A percentile compares a stretch with the other conserved stretches of the same genome.
phyloP scores from a whole-genome alignment of 129 eudicot genomes.

The Lactuca sativa region DNA sequence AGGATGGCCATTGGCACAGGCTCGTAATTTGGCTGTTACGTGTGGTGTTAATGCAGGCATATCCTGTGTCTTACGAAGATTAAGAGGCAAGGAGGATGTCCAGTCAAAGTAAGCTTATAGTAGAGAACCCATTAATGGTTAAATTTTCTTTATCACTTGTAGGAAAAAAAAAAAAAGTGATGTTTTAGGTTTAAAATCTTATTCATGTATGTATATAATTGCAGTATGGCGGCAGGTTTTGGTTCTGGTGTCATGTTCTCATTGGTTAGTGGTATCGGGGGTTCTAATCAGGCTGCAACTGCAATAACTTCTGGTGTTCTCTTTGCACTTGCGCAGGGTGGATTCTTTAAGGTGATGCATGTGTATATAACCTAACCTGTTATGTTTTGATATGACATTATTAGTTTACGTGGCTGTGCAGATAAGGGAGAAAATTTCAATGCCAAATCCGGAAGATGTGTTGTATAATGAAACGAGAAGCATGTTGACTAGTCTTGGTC shows the following conservation, averaged over 20 bases:
- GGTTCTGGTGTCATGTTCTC: conserved; percentile 84
- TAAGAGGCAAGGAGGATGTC: conserved; percentile 83
- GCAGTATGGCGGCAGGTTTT: conserved; percentile 85
- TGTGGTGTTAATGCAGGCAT: conserved; percentile 80
- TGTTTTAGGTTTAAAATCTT: neutral
- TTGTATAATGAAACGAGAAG: conserved; percentile 54
- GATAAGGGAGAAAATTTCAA: conserved; percentile 63
- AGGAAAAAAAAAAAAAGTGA: no score
- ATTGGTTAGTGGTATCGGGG: conserved; percentile 79
- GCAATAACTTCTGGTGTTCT: conserved; percentile 62
- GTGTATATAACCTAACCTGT: no score
- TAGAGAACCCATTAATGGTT: neutral
- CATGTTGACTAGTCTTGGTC: conserved; percentile 62
- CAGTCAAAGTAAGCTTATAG: conserved; percentile 65
- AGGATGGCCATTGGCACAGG: conserved; percentile 73
- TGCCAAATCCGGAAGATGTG: conserved; percentile 56
- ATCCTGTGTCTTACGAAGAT: conserved; percentile 65
- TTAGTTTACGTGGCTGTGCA: conserved; percentile 15
- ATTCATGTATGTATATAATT: conserved; percentile 1
- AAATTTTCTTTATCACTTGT: no score
- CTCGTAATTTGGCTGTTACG: conserved; percentile 82
- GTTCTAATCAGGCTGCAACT: conserved; percentile 61
- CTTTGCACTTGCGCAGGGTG: conserved; percentile 84
- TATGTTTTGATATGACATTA: neutral
- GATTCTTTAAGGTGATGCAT: conserved; percentile 60